Percentiles rank a stretch among this genome's conserved stretches.
Evolutionary conservation across 768 basidiomycete genomes (phyloP).

Genomic region (Lepiota venenata): DNA sequence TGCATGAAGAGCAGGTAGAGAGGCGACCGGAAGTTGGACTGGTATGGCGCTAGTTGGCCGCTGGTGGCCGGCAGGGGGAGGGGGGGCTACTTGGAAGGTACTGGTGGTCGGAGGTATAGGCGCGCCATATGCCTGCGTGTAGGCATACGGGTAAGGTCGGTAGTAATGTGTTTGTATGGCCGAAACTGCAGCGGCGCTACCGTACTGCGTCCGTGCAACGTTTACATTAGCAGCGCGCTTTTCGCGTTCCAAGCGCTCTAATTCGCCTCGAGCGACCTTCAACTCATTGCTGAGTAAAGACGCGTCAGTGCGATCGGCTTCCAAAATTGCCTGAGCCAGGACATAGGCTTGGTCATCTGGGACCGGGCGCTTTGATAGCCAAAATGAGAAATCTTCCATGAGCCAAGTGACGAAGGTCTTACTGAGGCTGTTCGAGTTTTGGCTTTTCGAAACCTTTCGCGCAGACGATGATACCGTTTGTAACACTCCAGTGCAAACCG

Average conservation of each 20-base stretch:
- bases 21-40: slow-evolving; percentile 68
- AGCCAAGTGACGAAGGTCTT: slow-evolving; percentile 17
- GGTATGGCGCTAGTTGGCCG: slow-evolving; percentile 47
- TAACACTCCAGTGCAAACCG: slow-evolving; percentile 67
- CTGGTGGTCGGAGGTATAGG: slow-evolving; percentile 31
- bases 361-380: slow-evolving; percentile 44
- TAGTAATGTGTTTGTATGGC: slow-evolving; percentile 53
- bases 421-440: slow-evolving; percentile 58
- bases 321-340: slow-evolving; percentile 61
- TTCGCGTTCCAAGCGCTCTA: slow-evolving; percentile 67
- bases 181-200: slow-evolving; percentile 26
- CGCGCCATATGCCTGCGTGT: slow-evolving; percentile 54
- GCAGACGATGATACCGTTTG: slow-evolving; percentile 51
- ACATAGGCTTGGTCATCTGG: slow-evolving; percentile 63
- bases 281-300: slow-evolving; percentile 55
- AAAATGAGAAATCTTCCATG: not conserved
- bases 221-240: slow-evolving; percentile 50
- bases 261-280: slow-evolving; percentile 57
- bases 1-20: slow-evolving; percentile 60
- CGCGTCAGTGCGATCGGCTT: slow-evolving; percentile 63
- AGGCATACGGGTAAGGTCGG: slow-evolving; percentile 62
- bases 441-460: slow-evolving; percentile 54
- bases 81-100: slow-evolving; percentile 21
- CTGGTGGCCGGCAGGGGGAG: slow-evolving; percentile 26
- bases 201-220: slow-evolving; percentile 39